phyloP scores from a whole-genome alignment of 2,329 filamentous ascomycete species.

The Orbilia javanica region DNA sequence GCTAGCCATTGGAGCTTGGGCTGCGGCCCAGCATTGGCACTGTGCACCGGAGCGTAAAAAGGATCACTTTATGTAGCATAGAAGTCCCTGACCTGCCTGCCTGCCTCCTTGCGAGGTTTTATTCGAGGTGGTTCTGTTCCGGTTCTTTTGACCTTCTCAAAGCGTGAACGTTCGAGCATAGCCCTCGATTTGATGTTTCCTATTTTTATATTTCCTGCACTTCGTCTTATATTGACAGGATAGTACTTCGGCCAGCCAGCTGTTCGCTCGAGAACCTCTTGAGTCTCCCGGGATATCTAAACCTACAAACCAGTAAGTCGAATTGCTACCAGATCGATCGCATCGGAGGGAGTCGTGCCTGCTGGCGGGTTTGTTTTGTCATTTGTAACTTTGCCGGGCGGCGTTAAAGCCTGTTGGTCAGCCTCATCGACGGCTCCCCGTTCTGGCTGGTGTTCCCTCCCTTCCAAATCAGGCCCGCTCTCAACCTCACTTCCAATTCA shows the following conservation, averaged over 20 bases:
- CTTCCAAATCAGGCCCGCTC: conserved; percentile 32
- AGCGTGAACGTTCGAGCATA: conserved; percentile 50
- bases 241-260: too few species aligned
- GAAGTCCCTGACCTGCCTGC: background rate
- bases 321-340: too few species aligned
- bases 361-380: background rate
- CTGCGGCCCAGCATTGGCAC: conserved; percentile 28
- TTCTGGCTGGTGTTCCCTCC: conserved; percentile 2
- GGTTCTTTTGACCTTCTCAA: conserved; percentile 54
- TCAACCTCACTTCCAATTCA: conserved; percentile 24
- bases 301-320: too few species aligned
- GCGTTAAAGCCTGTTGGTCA: conserved; percentile 32
- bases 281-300: too few species aligned
- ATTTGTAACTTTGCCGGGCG: background rate
- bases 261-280: too few species aligned
- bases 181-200: conserved; percentile 29
- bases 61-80: conserved; percentile 2
- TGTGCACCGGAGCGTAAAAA: background rate
- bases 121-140: conserved; percentile 15
- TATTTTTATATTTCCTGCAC: conserved; percentile 29
- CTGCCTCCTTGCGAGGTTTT: conserved; percentile 32
- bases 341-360: too few species aligned
- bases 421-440: conserved; percentile 41
- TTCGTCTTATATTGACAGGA: background rate
- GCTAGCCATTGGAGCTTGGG: conserved; percentile 43